Percentiles rank a stretch among this genome's conserved stretches.
Conservation (phyloP, 2,329 filamentous ascomycete genomes). For the Cercospora canescens region DNA sequence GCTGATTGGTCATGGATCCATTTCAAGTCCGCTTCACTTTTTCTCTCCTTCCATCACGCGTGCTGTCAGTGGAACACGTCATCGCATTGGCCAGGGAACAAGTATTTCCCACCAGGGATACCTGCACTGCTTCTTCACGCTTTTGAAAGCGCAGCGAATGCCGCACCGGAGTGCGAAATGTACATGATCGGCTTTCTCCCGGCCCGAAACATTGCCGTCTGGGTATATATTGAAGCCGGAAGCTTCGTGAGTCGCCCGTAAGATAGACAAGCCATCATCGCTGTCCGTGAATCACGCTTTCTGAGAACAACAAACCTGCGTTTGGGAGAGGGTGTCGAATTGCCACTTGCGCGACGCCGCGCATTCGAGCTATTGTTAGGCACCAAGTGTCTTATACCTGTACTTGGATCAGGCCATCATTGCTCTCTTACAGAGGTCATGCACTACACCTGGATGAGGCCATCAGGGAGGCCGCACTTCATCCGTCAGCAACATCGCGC, state of each 20-base stretch:
- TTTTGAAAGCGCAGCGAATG: neutral
- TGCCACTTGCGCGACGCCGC: neutral
- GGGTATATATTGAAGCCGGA: neutral
- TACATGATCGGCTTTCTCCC: neutral
- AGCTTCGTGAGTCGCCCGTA: neutral
- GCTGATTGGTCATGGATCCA: neutral
- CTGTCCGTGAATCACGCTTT: neutral
- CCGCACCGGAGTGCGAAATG: neutral
- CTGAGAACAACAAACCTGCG: neutral
- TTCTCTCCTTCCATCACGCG: neutral
- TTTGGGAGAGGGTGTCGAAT: neutral
- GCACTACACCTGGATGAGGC: neutral
- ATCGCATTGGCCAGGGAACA: neutral
- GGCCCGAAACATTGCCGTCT: conserved; percentile 2
- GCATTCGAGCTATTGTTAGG: neutral
- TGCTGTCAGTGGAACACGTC: neutral
- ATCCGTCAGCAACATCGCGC: neutral
- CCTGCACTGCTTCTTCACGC: neutral
- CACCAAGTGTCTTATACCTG: neutral
- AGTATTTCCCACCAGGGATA: neutral
- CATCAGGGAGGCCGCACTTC: neutral
- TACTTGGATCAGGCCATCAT: neutral
- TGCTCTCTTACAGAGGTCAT: neutral
- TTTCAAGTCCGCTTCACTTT: neutral
- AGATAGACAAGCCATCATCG: neutral